Evolutionary conservation across 164 flowering plant species (phyloP).

Genomic region (Piper longum): DNA sequence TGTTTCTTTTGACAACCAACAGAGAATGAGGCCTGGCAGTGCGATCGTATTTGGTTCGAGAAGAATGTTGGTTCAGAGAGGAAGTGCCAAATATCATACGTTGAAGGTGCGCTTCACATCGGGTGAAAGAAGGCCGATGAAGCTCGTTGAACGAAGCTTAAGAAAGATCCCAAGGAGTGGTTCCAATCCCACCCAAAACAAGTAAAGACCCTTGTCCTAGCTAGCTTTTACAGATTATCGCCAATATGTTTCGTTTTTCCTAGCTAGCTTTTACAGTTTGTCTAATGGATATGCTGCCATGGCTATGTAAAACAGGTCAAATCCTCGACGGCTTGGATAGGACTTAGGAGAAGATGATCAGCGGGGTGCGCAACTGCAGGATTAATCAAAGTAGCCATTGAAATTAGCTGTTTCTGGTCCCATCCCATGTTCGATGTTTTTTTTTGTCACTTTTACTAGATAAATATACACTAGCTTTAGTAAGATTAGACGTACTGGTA

Average conservation of each 20-base stretch:
- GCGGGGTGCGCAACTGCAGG: background rate
- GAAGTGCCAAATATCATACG: background rate
- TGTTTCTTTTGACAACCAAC: background rate
- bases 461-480: no score
- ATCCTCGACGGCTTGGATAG: slow-evolving; percentile 1
- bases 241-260: background rate
- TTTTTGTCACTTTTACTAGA: no score
- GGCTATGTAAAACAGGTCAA: slow-evolving; percentile 1
- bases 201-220: background rate
- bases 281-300: background rate
- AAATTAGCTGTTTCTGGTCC: no score
- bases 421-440: no score
- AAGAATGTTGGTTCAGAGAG: background rate
- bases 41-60: background rate
- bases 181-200: slow-evolving; percentile 2
- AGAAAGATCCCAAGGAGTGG: background rate
- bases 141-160: background rate
- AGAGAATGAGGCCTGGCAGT: background rate
- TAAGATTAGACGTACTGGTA: no score
- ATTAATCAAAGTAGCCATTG: background rate
- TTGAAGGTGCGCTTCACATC: background rate
- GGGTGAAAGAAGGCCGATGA: background rate
- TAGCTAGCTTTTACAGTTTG: background rate
- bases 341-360: background rate
- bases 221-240: background rate